Evolutionary conservation across 2,329 filamentous ascomycete species (phyloP).

Genomic region (Paecilomyces fulvus): DNA sequence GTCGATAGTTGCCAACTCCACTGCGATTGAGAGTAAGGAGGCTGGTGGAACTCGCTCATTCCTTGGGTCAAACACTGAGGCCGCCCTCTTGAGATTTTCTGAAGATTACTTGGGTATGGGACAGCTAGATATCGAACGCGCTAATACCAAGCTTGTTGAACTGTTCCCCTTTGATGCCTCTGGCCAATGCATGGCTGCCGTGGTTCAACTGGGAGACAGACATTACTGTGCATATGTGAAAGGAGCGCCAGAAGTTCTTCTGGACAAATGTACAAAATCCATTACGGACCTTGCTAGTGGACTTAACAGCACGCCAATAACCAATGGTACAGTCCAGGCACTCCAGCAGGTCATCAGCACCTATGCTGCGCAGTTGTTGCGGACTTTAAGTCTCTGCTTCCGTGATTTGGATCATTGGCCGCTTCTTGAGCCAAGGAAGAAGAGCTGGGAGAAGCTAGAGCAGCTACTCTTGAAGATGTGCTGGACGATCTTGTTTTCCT

Average conservation of each 20-base stretch:
- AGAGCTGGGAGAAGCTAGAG: constrained; percentile 47
- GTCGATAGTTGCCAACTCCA: constrained; percentile 60
- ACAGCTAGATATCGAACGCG: constrained; percentile 52
- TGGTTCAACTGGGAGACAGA: constrained; percentile 49
- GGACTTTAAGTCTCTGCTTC: constrained; percentile 77
- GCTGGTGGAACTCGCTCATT: constrained; percentile 51
- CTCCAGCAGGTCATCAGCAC: constrained; percentile 62
- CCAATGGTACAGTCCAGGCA: constrained; percentile 47
- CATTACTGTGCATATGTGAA: constrained; percentile 51
- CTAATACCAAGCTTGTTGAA: constrained; percentile 50
- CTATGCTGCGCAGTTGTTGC: constrained; percentile 71
- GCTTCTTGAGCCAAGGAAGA: constrained; percentile 50
- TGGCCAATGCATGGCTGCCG: constrained; percentile 61
- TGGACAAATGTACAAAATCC: constrained; percentile 42
- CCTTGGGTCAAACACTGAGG: constrained; percentile 71
- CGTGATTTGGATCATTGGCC: constrained; percentile 82
- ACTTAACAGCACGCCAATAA: constrained; percentile 45
- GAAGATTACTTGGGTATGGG: constrained; percentile 59
- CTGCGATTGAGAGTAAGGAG: constrained; percentile 58
- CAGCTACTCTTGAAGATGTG: constrained; percentile 56
- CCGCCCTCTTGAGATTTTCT: constrained; percentile 62
- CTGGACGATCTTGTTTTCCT: constrained; percentile 60
- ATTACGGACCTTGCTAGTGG: no score
- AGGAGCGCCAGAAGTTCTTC: constrained; percentile 44
- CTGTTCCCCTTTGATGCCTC: constrained; percentile 53